A percentile compares a stretch with the other conserved stretches of the same genome.
These are phyloP conservation scores for Penicillium canariense DNA, from an alignment of 495 filamentous ascomycete species.

Conservation along the genomic window DNA sequence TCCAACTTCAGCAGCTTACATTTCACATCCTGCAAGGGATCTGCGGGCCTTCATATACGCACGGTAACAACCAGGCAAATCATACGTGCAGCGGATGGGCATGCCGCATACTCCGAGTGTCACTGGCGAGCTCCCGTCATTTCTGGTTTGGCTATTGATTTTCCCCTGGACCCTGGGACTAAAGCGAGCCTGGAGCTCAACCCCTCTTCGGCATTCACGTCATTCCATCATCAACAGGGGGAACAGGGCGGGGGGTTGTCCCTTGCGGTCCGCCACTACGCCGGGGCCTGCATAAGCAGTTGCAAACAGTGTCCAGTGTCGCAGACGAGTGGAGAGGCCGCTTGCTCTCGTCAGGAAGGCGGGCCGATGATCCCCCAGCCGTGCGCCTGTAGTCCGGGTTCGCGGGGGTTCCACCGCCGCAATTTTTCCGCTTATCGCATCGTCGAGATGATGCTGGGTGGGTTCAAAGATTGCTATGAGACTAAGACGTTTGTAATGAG, in stretches of 20 bases:
- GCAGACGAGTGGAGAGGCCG: slow-evolving; percentile 11
- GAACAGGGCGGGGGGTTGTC: slow-evolving; percentile 12
- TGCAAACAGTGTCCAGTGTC: slow-evolving; percentile 1
- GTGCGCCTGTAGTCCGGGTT: background rate
- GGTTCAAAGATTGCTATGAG: too few species aligned
- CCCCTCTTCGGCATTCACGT: slow-evolving; percentile 1
- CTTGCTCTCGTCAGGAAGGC: slow-evolving; percentile 10
- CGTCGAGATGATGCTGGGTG: background rate
- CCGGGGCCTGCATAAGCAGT: slow-evolving; percentile 12
- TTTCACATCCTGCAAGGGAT: slow-evolving; percentile 15
- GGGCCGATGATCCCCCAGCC: slow-evolving; percentile 23
- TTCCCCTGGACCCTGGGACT: background rate
- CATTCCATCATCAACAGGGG: slow-evolving; percentile 18
- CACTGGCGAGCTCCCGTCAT: background rate
- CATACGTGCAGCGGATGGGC: background rate
- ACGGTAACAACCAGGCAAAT: background rate
- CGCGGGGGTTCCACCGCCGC: slow-evolving; percentile 20
- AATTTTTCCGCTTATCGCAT: slow-evolving; percentile 34
- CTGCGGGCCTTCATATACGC: slow-evolving; percentile 16
- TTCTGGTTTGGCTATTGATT: background rate
- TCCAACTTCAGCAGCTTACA: slow-evolving; percentile 1
- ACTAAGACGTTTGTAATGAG: too few species aligned
- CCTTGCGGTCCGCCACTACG: slow-evolving; percentile 1
- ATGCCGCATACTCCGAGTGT: slow-evolving; percentile 7
- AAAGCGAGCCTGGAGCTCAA: background rate